Evolutionary conservation across 352 stramenopile species (phyloP).

Genomic region (Saprolegnia diclina): DNA sequence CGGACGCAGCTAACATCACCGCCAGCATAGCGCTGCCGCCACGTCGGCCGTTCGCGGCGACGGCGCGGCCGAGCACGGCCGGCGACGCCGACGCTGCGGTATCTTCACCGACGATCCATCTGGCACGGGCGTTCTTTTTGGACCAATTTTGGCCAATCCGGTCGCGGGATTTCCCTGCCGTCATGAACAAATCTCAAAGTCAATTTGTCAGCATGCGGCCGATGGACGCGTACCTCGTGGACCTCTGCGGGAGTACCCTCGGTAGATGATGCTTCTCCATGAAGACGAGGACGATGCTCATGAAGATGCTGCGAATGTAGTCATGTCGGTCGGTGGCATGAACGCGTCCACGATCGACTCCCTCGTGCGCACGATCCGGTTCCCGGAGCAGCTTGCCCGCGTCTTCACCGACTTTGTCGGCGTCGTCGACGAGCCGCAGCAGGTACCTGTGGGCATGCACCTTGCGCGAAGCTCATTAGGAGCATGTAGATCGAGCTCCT

Average conservation of each 20-base stretch:
- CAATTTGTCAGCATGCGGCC: conserved; percentile 14
- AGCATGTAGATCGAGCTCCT: conserved; percentile 42
- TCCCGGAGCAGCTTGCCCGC: conserved; percentile 12
- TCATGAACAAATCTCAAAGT: conserved; percentile 11
- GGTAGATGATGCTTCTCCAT: neutral
- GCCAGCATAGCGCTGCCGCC: too few relatives aligned
- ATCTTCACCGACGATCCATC: neutral
- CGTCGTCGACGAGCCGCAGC: conserved; percentile 55
- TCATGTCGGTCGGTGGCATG: conserved; percentile 22
- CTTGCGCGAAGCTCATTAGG: neutral
- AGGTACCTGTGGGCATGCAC: conserved; percentile 30
- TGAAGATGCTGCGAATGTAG: neutral
- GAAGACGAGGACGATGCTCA: neutral
- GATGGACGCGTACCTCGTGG: conserved; percentile 24
- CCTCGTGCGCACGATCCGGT: conserved; percentile 21
- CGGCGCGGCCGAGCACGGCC: too few relatives aligned
- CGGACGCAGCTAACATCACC: too few relatives aligned
- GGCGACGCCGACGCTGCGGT: too few relatives aligned
- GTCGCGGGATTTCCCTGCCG: neutral
- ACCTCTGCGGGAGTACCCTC: conserved; percentile 18
- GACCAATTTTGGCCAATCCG: neutral
- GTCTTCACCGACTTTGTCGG: conserved; percentile 66
- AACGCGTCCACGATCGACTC: conserved; percentile 21
- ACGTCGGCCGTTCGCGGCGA: too few relatives aligned
- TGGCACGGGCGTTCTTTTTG: neutral